Percentiles rank a stretch among this genome's conserved stretches.
Conservation (phyloP, 2,329 filamentous ascomycete species). For the Hypoxylon sp. region DNA sequence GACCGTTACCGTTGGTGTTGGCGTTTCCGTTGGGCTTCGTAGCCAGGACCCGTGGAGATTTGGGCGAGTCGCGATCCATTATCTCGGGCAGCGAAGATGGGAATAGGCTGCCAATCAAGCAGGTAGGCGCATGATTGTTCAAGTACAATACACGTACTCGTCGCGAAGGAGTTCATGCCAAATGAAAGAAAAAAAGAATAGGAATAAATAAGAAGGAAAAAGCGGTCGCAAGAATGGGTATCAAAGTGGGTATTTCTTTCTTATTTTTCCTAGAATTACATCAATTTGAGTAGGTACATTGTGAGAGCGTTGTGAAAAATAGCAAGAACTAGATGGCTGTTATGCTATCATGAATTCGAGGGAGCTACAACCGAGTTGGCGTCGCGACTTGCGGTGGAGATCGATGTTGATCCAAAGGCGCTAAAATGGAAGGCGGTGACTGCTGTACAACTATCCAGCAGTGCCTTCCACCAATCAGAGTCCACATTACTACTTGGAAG, state of each 20-base stretch:
- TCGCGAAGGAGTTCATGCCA: conserved; percentile 34
- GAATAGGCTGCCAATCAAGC: conserved; percentile 38
- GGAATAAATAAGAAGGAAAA: conserved; percentile 12
- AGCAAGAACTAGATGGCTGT: conserved; percentile 30
- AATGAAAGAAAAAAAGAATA: conserved; percentile 16
- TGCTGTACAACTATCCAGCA: conserved; percentile 18
- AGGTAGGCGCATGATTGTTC: conserved; percentile 35
- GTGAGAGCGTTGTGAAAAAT: conserved; percentile 32
- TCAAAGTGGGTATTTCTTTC: conserved; percentile 19
- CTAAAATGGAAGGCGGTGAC: conserved; percentile 36
- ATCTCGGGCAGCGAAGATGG: conserved; percentile 25
- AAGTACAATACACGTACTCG: conserved; percentile 25
- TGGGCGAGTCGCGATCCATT: conserved; percentile 48
- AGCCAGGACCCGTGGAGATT: conserved; percentile 42
- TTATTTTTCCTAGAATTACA: conserved; percentile 19
- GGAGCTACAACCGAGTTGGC: conserved; percentile 30
- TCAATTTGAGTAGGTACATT: conserved; percentile 22
- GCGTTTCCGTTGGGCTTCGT: conserved; percentile 47
- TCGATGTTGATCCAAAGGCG: conserved; percentile 34
- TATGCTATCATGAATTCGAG: conserved; percentile 34
- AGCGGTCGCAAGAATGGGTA: conserved; percentile 14
- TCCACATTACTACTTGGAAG: conserved; percentile 5
- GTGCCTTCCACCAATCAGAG: conserved; percentile 25
- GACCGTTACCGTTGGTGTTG: conserved; percentile 28
- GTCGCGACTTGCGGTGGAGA: conserved; percentile 40